Conservation (phyloP, 768 basidiomycete genomes). For the Serendipita sp. region DNA sequence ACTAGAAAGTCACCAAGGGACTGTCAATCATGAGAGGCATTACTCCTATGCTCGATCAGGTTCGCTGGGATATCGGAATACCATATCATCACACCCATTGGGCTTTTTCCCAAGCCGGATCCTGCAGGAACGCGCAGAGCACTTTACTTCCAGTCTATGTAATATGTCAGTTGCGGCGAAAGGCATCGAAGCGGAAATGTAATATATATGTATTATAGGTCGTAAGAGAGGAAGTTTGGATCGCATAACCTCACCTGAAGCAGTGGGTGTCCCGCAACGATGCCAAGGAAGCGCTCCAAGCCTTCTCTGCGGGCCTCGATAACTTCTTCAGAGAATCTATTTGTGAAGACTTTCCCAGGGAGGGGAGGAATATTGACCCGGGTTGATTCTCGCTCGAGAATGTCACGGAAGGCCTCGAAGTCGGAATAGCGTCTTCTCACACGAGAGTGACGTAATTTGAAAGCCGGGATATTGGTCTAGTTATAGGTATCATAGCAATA, state of each 20-base stretch:
- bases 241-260: constrained; percentile 50
- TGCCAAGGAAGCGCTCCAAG: constrained; percentile 82
- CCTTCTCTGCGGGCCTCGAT: constrained; percentile 87
- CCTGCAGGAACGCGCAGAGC: constrained; percentile 87
- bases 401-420: constrained; percentile 94
- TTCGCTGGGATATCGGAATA: neutral
- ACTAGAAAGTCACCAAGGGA: neutral
- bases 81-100: constrained; percentile 45
- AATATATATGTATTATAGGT: neutral
- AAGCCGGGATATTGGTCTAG: constrained; percentile 97
- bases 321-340: constrained; percentile 93
- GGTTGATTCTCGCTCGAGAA: constrained; percentile 91
- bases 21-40: too few species aligned
- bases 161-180: neutral
- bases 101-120: constrained; percentile 75
- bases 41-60: neutral
- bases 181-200: neutral
- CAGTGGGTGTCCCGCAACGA: constrained; percentile 94
- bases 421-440: constrained; percentile 83
- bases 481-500: neutral
- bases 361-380: constrained; percentile 95
- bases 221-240: neutral
- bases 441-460: constrained; percentile 86
- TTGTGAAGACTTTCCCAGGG: constrained; percentile 97
- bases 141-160: constrained; percentile 86